Conservation (phyloP, 495 filamentous ascomycete species). For the Tuber magnatum region DNA sequence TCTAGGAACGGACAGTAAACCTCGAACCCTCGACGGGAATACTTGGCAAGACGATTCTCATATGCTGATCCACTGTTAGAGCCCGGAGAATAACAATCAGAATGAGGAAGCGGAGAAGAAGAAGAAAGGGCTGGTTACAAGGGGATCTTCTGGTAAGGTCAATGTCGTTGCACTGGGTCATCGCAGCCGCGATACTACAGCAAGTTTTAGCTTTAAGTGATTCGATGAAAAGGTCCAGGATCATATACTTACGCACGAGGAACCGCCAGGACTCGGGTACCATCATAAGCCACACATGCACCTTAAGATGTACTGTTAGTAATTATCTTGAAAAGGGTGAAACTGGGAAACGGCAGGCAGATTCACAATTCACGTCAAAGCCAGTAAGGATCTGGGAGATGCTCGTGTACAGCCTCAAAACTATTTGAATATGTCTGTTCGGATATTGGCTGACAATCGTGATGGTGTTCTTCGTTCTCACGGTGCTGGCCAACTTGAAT, state of each 20-base stretch:
- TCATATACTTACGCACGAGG: slow-evolving; percentile 48
- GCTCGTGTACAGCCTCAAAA: slow-evolving; percentile 73
- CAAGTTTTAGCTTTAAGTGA: neutral
- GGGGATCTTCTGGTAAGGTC: slow-evolving; percentile 72
- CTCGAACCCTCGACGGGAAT: slow-evolving; percentile 74
- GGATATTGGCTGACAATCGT: slow-evolving; percentile 79
- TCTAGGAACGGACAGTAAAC: slow-evolving; percentile 68
- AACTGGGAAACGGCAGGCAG: slow-evolving; percentile 19
- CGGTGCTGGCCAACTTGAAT: slow-evolving; percentile 41
- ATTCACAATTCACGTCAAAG: slow-evolving; percentile 69
- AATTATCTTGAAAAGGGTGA: slow-evolving; percentile 51
- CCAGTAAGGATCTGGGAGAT: slow-evolving; percentile 74
- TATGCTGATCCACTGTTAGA: slow-evolving; percentile 49
- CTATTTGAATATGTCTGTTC: slow-evolving; percentile 71
- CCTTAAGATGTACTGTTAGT: slow-evolving; percentile 72
- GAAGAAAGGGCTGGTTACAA: neutral
- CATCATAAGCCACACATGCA: slow-evolving; percentile 70
- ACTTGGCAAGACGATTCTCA: slow-evolving; percentile 81
- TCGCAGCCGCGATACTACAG: slow-evolving; percentile 54
- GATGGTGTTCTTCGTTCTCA: slow-evolving; percentile 74
- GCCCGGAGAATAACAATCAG: neutral
- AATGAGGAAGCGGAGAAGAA: neutral
- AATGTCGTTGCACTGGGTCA: slow-evolving; percentile 72
- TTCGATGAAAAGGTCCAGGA: slow-evolving; percentile 35
- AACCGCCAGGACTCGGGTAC: slow-evolving; percentile 63